A percentile compares a stretch with the other conserved stretches of the same genome.
phyloP scores from a whole-genome alignment of 2,329 filamentous ascomycete genomes.

The Aspergillus transmontanensis region DNA sequence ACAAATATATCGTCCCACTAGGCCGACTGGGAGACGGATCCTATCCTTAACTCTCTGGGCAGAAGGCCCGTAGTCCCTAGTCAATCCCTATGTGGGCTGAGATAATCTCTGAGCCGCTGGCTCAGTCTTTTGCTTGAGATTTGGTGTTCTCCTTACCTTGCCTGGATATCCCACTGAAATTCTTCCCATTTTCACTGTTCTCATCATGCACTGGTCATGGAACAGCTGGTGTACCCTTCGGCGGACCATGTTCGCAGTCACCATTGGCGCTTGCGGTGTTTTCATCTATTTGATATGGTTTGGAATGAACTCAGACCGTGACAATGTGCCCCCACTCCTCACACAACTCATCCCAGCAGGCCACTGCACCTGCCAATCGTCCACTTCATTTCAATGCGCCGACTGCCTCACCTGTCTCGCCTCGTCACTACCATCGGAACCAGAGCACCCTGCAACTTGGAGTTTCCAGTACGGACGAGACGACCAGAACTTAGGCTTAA shows the following conservation, averaged over 20 bases:
- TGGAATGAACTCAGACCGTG: constrained; percentile 10
- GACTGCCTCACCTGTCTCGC: constrained; percentile 8
- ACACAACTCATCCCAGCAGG: constrained; percentile 11
- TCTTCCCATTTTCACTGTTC: neutral
- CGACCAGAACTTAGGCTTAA: constrained; percentile 5
- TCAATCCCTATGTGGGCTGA: neutral
- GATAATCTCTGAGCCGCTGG: neutral
- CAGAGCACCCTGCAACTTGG: neutral
- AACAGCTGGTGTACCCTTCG: constrained; percentile 4
- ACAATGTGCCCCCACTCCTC: constrained; percentile 8
- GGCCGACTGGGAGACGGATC: constrained; percentile 3
- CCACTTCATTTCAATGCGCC: constrained; percentile 9
- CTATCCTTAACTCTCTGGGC: neutral
- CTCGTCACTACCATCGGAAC: neutral
- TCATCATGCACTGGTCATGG: constrained; percentile 1
- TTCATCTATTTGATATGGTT: constrained; percentile 10
- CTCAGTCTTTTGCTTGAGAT: neutral
- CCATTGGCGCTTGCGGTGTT: constrained; percentile 2
- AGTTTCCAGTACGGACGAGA: constrained; percentile 4
- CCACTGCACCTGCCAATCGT: constrained; percentile 11
- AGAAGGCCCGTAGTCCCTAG: neutral
- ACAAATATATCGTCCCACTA: too few species aligned
- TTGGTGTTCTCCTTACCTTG: constrained; percentile 1
- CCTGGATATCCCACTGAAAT: neutral
- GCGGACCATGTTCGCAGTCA: neutral